These are phyloP conservation scores for Allium fistulosum DNA, from an alignment of 106 monocot species.

Conservation along the genomic window DNA sequence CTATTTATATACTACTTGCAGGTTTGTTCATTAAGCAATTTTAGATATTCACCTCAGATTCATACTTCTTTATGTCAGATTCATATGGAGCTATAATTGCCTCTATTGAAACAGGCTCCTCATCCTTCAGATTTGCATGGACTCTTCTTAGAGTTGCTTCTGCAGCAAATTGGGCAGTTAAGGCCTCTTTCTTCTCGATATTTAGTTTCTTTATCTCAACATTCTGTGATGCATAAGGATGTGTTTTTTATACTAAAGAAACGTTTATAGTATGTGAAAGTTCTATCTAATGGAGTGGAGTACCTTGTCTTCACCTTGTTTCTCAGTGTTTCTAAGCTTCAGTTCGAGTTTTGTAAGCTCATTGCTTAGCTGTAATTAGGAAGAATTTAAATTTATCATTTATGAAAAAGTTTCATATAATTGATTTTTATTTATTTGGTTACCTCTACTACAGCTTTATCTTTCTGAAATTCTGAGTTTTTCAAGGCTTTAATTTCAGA, in stretches of 20 bases:
- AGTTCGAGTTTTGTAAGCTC: conserved; percentile 30
- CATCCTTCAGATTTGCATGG: conserved; percentile 37
- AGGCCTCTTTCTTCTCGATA: conserved; percentile 55
- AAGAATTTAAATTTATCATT: not conserved
- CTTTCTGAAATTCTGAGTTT: conserved; percentile 26
- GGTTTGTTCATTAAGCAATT: not conserved
- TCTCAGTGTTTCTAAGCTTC: conserved; percentile 24
- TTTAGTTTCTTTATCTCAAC: conserved; percentile 46
- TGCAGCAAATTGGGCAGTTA: conserved; percentile 59
- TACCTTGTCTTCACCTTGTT: conserved; percentile 33
- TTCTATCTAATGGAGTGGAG: not conserved
- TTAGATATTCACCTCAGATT: conserved; percentile 20
- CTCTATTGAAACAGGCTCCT: conserved; percentile 23
- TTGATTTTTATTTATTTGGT: not conserved
- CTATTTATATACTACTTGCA: not conserved
- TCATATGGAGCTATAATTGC: conserved; percentile 35
- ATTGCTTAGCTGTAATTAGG: conserved; percentile 26
- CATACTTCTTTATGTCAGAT: conserved; percentile 30
- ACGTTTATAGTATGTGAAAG: not conserved
- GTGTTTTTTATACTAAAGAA: not conserved
- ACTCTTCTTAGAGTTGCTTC: conserved; percentile 65
- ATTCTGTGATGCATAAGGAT: conserved; percentile 34
- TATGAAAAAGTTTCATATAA: not conserved
- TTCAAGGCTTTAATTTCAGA: conserved; percentile 40
- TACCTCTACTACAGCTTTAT: conserved; percentile 46